phyloP scores from a whole-genome alignment of 495 filamentous ascomycete genomes.

The Entonaema liquescens region DNA sequence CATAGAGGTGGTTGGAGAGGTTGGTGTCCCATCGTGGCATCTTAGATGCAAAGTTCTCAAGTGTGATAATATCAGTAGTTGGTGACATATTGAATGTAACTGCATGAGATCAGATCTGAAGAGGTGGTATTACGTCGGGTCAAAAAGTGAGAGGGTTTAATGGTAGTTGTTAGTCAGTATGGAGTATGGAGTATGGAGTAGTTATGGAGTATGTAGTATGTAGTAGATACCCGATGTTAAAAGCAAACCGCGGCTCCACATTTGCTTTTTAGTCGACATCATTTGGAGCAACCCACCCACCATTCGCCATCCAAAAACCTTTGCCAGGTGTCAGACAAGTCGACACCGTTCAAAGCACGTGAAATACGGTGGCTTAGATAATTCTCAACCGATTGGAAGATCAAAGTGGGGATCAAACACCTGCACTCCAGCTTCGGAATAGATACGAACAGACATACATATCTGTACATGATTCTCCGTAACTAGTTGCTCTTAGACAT shows the following conservation, averaged over 20 bases:
- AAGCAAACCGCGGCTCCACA: background rate
- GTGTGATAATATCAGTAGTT: slow-evolving; percentile 53
- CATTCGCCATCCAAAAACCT: too few relatives aligned
- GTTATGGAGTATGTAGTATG: too few relatives aligned
- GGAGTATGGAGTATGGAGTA: too few relatives aligned
- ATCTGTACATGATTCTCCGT: background rate
- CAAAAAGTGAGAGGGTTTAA: background rate
- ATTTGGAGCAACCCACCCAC: background rate
- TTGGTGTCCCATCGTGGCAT: slow-evolving; percentile 56
- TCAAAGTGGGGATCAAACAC: background rate
- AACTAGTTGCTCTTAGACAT: background rate
- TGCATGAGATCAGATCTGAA: slow-evolving; percentile 1
- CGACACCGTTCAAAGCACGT: background rate
- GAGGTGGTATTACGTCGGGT: background rate
- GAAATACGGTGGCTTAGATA: background rate
- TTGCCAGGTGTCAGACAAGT: background rate
- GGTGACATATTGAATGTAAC: slow-evolving; percentile 37
- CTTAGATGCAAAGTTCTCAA: slow-evolving; percentile 60
- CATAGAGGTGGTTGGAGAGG: slow-evolving; percentile 58
- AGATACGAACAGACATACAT: background rate
- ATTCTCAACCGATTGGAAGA: background rate
- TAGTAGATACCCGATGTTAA: background rate
- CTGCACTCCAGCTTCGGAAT: background rate
- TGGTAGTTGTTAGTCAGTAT: background rate
- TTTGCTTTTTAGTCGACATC: slow-evolving; percentile 11